Evolutionary conservation across 371 early-diverging fungal species (phyloP).

Genomic region (Chytridium lagenaria): DNA sequence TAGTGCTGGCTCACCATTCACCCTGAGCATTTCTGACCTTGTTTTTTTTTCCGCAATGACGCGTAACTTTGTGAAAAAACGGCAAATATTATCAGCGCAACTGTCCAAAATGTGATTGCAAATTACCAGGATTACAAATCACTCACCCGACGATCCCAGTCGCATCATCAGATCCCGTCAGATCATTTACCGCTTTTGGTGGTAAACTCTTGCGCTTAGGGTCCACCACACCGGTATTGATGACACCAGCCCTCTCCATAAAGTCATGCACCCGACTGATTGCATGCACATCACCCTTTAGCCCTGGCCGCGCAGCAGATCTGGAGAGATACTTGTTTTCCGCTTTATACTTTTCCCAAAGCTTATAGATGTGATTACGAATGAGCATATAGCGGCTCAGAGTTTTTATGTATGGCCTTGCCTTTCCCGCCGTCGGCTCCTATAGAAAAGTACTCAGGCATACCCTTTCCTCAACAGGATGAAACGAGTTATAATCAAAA

Average conservation of each 20-base stretch:
- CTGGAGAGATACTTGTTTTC: conserved; percentile 72
- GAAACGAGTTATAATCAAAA: conserved; percentile 12
- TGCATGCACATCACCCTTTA: conserved; percentile 91
- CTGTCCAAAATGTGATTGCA: too few relatives aligned
- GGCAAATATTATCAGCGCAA: too few relatives aligned
- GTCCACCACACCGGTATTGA: conserved; percentile 67
- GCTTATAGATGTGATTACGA: conserved; percentile 79
- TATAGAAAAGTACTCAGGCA: conserved; percentile 39
- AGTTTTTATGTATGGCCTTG: conserved; percentile 65
- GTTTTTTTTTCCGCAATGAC: conserved; percentile 62
- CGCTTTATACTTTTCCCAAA: conserved; percentile 64
- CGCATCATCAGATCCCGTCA: too few relatives aligned
- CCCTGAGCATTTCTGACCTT: conserved; percentile 69
- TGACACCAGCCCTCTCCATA: conserved; percentile 78
- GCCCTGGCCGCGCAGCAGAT: conserved; percentile 68
- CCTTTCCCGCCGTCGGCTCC: conserved; percentile 4
- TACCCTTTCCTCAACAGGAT: conserved; percentile 30
- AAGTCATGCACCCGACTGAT: conserved; percentile 87
- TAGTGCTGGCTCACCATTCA: conserved; percentile 71
- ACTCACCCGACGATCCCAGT: too few relatives aligned
- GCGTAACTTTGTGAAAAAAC: too few relatives aligned
- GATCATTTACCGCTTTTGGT: too few relatives aligned
- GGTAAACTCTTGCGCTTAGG: too few relatives aligned
- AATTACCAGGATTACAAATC: too few relatives aligned
- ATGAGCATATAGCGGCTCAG: conserved; percentile 85